Base-by-base conservation (phyloP, 2,329 filamentous ascomycete species). In the Metarhizium guizhouense region DNA sequence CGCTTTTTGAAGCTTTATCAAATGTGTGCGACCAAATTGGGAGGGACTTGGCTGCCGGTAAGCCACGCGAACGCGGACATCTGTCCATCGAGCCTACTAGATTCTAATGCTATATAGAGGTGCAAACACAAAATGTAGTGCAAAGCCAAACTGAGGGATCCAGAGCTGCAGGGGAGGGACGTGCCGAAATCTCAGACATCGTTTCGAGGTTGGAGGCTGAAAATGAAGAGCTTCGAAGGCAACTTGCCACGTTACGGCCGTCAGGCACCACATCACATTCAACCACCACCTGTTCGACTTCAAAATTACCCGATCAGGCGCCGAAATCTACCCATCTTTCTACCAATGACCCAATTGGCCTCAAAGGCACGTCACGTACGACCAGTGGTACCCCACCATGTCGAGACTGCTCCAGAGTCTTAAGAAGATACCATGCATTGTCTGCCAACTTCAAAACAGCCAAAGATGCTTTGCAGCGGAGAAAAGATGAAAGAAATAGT, bases 341-440 rank as follows among this genome's bases (percentile, higher is more conserved):
- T 4, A n/a, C 11, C 10, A 18, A 25, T 34, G 18, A 38, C 4
- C 16, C 47, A 34, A 16, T 16, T 18, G 38, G 32, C 25, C 18
- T 47, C 20, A 34, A 18, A 42, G 7, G 14, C 25, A 5, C 48
- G 30, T 29, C 52, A 42, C 14, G 14, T 29, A 36, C 52, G 7
- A 6, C 20, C 18, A 38, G 43, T 53, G 10, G 14, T 53, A 45
- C 45, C 14, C 42, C 16, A 16, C 42, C 42, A 48, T 53, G 45
- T 65, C 14, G 70, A 73, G 18, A 57, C 25, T 72, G 72, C 53
- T 58, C 61, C 5, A 72, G 70, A 50, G 61, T 78, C 2, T 66
- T 71, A 32, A 64, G 66, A 20, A 75, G 70, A 53, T 76, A 76
- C 54, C 65, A 67, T 38, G 71, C 71, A 4, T 63, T 80, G 51